phyloP scores from a whole-genome alignment of 371 early-diverging fungal species.

The Mucor irregularis region DNA sequence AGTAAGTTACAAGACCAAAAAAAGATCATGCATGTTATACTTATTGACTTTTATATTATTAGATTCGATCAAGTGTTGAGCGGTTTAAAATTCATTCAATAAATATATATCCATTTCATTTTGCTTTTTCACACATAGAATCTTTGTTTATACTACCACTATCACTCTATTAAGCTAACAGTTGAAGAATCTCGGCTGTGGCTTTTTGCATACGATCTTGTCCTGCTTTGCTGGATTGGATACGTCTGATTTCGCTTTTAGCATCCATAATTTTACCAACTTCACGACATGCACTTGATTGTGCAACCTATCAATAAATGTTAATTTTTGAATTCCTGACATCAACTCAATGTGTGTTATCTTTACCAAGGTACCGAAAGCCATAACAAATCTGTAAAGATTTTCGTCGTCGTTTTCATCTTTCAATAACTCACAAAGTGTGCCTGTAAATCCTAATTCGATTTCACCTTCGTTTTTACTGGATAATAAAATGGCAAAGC shows the following conservation, averaged over 20 bases:
- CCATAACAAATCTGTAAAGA: conserved; percentile 55
- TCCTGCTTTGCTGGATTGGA: conserved; percentile 12
- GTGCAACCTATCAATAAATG: conserved; percentile 12
- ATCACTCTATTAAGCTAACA: conserved; percentile 6
- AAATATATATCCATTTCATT: background rate
- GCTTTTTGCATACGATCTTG: conserved; percentile 27
- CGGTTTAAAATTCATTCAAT: conserved; percentile 7
- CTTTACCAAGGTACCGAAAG: conserved; percentile 64
- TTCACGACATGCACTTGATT: conserved; percentile 32
- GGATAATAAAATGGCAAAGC: conserved; percentile 37
- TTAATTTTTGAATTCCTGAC: background rate
- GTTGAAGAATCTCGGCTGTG: conserved; percentile 17
- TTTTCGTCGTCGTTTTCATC: conserved; percentile 55
- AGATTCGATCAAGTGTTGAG: conserved; percentile 26
- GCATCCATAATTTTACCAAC: conserved; percentile 38
- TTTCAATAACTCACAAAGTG: conserved; percentile 48
- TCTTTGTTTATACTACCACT: background rate
- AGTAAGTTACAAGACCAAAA: conserved; percentile 12
- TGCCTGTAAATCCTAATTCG: conserved; percentile 46
- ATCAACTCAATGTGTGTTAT: background rate
- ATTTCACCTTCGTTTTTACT: conserved; percentile 42
- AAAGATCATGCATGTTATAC: background rate
- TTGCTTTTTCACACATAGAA: no score
- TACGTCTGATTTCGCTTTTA: conserved; percentile 12
- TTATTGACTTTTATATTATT: background rate